phyloP scores from a whole-genome alignment of 148 eudicot species.

The Hydrangea macrophylla region DNA sequence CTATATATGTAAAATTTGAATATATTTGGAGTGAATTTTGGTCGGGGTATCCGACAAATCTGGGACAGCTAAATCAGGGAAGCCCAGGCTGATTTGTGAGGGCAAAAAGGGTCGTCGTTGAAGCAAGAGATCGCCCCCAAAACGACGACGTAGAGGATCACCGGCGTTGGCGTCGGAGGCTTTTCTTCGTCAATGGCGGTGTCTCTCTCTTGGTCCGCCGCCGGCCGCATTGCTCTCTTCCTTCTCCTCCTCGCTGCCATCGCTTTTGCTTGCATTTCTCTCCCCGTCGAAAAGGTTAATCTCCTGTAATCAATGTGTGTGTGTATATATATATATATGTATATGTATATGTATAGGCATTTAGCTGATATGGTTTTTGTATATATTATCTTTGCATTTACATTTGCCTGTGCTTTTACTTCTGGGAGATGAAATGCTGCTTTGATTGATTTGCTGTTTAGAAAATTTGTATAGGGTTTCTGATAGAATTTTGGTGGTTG shows the following conservation, averaged over 20 bases:
- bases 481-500: not conserved
- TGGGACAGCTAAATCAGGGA: constrained; percentile 13
- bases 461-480: too few species aligned
- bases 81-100: constrained; percentile 16
- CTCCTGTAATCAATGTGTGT: not conserved
- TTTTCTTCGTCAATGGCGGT: constrained; percentile 11
- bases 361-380: not conserved
- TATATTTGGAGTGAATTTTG: too few species aligned
- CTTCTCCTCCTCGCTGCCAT: constrained; percentile 10
- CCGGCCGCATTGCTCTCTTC: not conserved
- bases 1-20: too few species aligned
- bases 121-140: constrained; percentile 11
- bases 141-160: constrained; percentile 17
- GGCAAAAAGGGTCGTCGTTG: constrained; percentile 17
- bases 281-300: constrained; percentile 16
- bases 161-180: constrained; percentile 19
- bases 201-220: constrained; percentile 10
- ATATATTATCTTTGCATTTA: not conserved
- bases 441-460: not conserved
- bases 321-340: not conserved
- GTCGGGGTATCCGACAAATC: too few species aligned
- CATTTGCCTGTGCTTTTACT: too few species aligned
- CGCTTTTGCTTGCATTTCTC: constrained; percentile 10
- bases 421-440: too few species aligned
- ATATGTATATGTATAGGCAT: too few species aligned